Conservation (phyloP, 192 early-diverging fungal species). For the Coemansia sp. region DNA sequence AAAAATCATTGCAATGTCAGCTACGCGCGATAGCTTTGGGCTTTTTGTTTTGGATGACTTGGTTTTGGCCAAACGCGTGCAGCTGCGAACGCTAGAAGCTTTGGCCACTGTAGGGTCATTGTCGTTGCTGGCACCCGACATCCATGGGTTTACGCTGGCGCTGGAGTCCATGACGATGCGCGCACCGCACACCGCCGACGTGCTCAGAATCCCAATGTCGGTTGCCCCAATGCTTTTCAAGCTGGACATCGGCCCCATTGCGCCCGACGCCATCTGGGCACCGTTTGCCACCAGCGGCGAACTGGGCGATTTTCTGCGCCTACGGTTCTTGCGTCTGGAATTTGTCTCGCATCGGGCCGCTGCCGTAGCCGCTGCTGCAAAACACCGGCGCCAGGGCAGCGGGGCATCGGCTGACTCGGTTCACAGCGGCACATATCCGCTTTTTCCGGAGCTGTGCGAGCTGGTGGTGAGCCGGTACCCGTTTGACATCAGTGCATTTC, state of each 20-base stretch:
- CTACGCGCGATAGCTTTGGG: constrained; percentile 42
- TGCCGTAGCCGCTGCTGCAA: neutral
- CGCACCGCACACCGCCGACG: neutral
- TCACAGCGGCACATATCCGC: neutral
- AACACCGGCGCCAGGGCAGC: neutral
- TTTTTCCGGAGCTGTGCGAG: constrained; percentile 30
- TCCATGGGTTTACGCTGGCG: constrained; percentile 6
- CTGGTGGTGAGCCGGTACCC: constrained; percentile 28
- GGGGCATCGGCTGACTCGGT: neutral
- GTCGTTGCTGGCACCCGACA: constrained; percentile 7
- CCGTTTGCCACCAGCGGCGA: constrained; percentile 4
- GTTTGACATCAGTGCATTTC: constrained; percentile 22
- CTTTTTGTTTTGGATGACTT: constrained; percentile 44
- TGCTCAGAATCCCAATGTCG: constrained; percentile 12
- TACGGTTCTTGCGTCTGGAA: constrained; percentile 28
- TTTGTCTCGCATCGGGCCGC: constrained; percentile 5
- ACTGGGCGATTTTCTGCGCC: constrained; percentile 7
- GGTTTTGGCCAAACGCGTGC: constrained; percentile 14
- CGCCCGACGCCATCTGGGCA: constrained; percentile 30
- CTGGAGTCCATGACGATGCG: constrained; percentile 18
- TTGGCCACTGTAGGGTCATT: constrained; percentile 1
- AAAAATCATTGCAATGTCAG: constrained; percentile 27
- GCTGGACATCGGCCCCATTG: constrained; percentile 40
- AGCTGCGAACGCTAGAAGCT: constrained; percentile 17
- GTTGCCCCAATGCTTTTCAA: constrained; percentile 17